Conservation (phyloP, 2,329 filamentous ascomycete genomes). For the Thermochaetoides dissita region DNA sequence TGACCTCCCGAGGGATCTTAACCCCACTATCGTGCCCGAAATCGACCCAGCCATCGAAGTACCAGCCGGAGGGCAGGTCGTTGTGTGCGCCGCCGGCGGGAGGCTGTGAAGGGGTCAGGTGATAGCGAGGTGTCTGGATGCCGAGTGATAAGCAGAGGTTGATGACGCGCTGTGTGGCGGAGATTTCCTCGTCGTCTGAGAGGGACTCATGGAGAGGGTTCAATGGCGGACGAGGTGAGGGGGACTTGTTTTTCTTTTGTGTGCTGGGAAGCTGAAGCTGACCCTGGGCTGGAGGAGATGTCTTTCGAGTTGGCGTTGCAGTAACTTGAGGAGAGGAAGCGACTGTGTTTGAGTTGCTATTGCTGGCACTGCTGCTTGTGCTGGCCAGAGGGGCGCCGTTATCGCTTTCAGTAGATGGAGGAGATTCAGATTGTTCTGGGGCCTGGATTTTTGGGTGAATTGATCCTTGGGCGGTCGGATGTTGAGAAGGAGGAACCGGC, state of each 20-base stretch:
- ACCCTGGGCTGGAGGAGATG: not conserved
- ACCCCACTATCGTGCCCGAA: constrained; percentile 19
- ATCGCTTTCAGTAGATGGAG: no score
- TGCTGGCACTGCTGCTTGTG: not conserved
- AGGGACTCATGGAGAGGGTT: not conserved
- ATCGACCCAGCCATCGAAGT: constrained; percentile 23
- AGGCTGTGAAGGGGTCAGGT: constrained; percentile 12
- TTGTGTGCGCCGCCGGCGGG: not conserved
- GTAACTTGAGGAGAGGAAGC: not conserved
- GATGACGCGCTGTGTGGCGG: constrained; percentile 17
- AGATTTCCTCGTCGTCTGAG: constrained; percentile 5
- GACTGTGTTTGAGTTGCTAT: not conserved
- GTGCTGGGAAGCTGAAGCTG: not conserved
- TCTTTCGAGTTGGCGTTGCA: not conserved
- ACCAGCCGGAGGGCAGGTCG: not conserved
- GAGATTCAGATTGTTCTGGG: no score
- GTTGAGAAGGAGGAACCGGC: not conserved
- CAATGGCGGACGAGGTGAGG: not conserved
- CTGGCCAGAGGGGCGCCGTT: no score
- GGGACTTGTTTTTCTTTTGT: not conserved
- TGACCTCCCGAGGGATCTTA: constrained; percentile 19
- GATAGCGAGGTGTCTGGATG: constrained; percentile 23
- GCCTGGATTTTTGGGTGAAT: no score
- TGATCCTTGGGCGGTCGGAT: no score
- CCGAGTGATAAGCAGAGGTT: constrained; percentile 22